These are phyloP conservation scores for Ogataea nonfermentans DNA, from an alignment of 805 yeast species.

Conservation along the genomic window DNA sequence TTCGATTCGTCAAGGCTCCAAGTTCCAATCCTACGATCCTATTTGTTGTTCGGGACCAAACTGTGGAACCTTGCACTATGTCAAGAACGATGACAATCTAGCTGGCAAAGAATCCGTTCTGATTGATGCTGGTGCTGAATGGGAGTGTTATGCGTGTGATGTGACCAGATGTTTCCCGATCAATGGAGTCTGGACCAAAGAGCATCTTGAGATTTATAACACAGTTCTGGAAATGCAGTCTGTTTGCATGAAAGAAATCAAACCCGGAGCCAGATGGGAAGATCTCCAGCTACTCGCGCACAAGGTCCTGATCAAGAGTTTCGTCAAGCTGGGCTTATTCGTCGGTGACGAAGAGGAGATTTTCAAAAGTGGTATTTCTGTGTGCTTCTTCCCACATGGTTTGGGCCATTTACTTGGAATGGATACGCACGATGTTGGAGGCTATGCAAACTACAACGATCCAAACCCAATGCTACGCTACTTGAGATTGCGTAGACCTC, in stretches of 20 bases:
- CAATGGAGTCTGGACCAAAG: conserved; percentile 83
- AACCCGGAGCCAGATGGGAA: conserved; percentile 86
- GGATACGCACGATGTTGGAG: conserved; percentile 97
- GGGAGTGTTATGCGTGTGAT: conserved; percentile 90
- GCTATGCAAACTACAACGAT: conserved; percentile 81
- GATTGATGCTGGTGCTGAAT: conserved; percentile 97
- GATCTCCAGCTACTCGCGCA: conserved; percentile 80
- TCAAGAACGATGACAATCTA: conserved; percentile 69
- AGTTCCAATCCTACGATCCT: conserved; percentile 87
- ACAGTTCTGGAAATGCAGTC: conserved; percentile 81
- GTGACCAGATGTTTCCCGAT: conserved; percentile 96
- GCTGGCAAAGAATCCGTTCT: conserved; percentile 63
- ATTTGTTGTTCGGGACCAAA: conserved; percentile 93
- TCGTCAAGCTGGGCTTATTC: conserved; percentile 75
- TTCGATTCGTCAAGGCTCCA: conserved; percentile 90
- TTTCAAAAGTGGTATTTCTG: conserved; percentile 65
- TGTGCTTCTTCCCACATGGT: conserved; percentile 91
- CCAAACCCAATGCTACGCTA: conserved; percentile 72
- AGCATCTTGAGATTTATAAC: conserved; percentile 78
- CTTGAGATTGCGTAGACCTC: conserved; percentile 73
- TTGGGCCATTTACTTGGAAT: conserved; percentile 90
- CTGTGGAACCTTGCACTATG: conserved; percentile 88
- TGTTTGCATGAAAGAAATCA: conserved; percentile 65
- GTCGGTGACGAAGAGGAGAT: conserved; percentile 58
- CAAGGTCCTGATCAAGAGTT: conserved; percentile 65